These are phyloP conservation scores for Xylaria sp. DNA, from an alignment of 2,329 filamentous ascomycete species.

Conservation along the genomic window DNA sequence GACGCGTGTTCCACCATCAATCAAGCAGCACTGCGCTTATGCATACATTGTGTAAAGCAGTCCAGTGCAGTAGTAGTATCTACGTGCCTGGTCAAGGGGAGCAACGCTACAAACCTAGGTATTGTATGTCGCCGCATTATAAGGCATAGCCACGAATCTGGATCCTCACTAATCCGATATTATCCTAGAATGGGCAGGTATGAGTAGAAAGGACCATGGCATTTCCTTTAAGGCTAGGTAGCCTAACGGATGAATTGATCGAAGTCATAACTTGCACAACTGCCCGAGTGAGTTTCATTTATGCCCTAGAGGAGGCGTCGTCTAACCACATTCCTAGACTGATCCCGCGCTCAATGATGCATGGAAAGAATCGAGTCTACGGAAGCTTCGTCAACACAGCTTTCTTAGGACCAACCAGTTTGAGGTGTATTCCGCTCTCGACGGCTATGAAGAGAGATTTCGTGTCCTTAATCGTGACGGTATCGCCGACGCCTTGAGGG, in stretches of 20 bases:
- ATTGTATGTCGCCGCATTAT: neutral
- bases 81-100: neutral
- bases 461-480: constrained; percentile 81
- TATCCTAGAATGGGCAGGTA: neutral
- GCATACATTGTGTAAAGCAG: neutral
- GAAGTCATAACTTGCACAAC: constrained; percentile 68
- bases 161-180: constrained; percentile 1
- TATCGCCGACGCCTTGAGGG: constrained; percentile 75
- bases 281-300: constrained; percentile 57
- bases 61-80: neutral
- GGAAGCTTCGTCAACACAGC: constrained; percentile 64
- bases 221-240: constrained; percentile 71
- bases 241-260: constrained; percentile 77
- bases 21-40: neutral
- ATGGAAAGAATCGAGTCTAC: constrained; percentile 62
- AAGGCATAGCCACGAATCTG: neutral
- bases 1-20: constrained; percentile 21
- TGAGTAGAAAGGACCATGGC: constrained; percentile 65
- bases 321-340: constrained; percentile 40
- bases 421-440: constrained; percentile 71
- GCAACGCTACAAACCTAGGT: neutral
- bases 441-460: constrained; percentile 87
- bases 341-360: constrained; percentile 54
- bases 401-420: constrained; percentile 80
- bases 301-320: neutral